Evolutionary conservation across 345 rosid genomes (phyloP), one percentile per base, ranked within the genome.

Genomic region (Murraya koenigii): DNA sequence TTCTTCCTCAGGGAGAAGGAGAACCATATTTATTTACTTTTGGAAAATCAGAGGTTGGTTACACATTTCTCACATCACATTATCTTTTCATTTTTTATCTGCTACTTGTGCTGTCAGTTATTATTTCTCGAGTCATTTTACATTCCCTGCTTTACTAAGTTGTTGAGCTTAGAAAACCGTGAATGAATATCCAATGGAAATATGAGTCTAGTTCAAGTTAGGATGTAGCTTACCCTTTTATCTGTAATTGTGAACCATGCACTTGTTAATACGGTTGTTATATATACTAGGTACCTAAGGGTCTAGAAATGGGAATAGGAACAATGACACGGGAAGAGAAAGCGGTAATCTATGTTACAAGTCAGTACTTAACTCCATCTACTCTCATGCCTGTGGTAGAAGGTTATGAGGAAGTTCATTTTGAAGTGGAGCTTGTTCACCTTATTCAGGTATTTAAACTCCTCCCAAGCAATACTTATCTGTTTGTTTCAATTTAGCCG

Each of bases 261-360:
- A 38, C 38, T 72, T 77, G 60, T 69, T 47, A 32, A 14, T n/a
- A 19, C 68, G 49, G 25, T 67, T 68, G 79, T 77, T 26, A 66
- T 82, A 23, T 72, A 75, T 81, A 76, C 83, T 80, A 96, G 99
- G 93, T 96, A 72, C 99, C 99, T 22, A 88, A 89, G 84, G 98
- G 99, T 80, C 97, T 96, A 85, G 98, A 96, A 86, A 91, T 94
- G 85, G 99, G 97, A 82, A 87, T 96, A 64, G 99, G 99, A 83
- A 86, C 97, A 47, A 94, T 96, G 99, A 64, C 95, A 54, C 89
- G 88, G 64, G 85, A 91, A 83, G 98, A 96, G 84, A 94, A 92
- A 85, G 97, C 98, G 35, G 81, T 94, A 65, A 89, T 94, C 75
- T 96, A 89, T 83, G 97, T 94, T 52, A 88, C 90, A 60, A 84